Evolutionary conservation across 2,329 filamentous ascomycete genomes (phyloP).

Genomic region (Aspergillus udagawae): DNA sequence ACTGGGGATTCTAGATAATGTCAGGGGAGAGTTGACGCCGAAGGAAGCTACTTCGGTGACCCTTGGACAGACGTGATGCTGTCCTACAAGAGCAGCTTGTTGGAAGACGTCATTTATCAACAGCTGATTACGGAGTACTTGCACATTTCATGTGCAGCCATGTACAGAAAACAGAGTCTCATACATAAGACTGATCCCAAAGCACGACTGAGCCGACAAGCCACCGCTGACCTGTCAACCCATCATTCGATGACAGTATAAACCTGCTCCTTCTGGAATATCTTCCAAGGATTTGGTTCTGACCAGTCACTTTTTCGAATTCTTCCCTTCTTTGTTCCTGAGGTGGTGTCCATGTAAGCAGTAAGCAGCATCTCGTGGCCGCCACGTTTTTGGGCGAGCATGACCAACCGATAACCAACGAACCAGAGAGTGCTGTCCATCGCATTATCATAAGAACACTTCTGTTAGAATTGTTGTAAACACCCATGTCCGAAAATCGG

Average conservation of each 20-base stretch:
- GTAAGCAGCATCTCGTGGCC: constrained; percentile 24
- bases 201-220: neutral
- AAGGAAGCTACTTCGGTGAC: no score
- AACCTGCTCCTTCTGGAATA: constrained; percentile 4
- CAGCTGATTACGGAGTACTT: no score
- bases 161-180: no score
- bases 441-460: neutral
- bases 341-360: neutral
- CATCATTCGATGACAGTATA: neutral
- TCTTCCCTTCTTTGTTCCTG: constrained; percentile 8
- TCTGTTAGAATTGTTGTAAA: neutral
- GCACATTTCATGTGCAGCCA: no score
- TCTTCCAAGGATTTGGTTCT: constrained; percentile 1
- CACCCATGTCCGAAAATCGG: neutral
- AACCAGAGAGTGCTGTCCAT: neutral
- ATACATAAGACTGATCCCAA: neutral
- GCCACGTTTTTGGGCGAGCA: constrained; percentile 26
- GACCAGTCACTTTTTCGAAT: constrained; percentile 10
- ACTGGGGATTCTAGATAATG: no score
- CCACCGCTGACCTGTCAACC: neutral
- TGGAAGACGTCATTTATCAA: no score
- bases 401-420: neutral
- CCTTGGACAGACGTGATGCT: no score
- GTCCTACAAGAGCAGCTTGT: no score
- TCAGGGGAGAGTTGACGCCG: no score